phyloP scores from a whole-genome alignment of 164 flowering plant species.

The Vitis riparia region DNA sequence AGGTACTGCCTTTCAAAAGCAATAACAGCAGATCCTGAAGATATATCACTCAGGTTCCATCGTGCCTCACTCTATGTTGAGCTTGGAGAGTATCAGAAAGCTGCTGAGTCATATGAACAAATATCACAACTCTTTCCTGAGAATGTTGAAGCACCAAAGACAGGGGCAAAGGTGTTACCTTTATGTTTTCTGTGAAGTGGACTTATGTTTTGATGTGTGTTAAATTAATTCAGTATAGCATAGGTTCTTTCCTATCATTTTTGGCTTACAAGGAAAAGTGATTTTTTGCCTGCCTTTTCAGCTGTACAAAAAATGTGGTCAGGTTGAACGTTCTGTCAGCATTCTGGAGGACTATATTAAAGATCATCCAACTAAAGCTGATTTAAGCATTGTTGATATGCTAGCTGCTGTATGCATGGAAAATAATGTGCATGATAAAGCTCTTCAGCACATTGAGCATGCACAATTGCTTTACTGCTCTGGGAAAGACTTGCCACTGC shows the following conservation, averaged over 20 bases:
- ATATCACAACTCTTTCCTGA: slow-evolving; percentile 49
- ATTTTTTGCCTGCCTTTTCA: slow-evolving; percentile 10
- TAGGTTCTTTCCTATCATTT: neutral
- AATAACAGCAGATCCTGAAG: slow-evolving; percentile 69
- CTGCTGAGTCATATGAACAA: slow-evolving; percentile 76
- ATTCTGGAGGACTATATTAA: slow-evolving; percentile 63
- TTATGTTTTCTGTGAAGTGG: neutral
- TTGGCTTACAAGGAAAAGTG: neutral
- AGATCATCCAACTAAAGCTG: slow-evolving; percentile 37
- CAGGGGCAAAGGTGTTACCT: slow-evolving; percentile 41
- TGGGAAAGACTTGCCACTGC: slow-evolving; percentile 49
- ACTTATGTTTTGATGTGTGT: too few relatives aligned
- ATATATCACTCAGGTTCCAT: slow-evolving; percentile 42
- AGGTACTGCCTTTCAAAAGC: slow-evolving; percentile 74
- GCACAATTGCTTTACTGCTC: slow-evolving; percentile 32
- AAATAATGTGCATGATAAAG: slow-evolving; percentile 41
- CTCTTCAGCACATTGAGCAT: slow-evolving; percentile 64
- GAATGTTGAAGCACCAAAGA: slow-evolving; percentile 54
- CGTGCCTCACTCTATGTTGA: slow-evolving; percentile 64
- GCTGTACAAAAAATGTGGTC: slow-evolving; percentile 64
- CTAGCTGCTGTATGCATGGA: slow-evolving; percentile 59
- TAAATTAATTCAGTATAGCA: too few relatives aligned
- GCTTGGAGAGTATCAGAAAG: slow-evolving; percentile 58
- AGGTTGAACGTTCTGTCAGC: slow-evolving; percentile 45
- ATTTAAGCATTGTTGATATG: slow-evolving; percentile 52